These are phyloP conservation scores for Arabidopsis arenosa DNA, from an alignment of 345 rosid genomes.

Conservation along the genomic window DNA sequence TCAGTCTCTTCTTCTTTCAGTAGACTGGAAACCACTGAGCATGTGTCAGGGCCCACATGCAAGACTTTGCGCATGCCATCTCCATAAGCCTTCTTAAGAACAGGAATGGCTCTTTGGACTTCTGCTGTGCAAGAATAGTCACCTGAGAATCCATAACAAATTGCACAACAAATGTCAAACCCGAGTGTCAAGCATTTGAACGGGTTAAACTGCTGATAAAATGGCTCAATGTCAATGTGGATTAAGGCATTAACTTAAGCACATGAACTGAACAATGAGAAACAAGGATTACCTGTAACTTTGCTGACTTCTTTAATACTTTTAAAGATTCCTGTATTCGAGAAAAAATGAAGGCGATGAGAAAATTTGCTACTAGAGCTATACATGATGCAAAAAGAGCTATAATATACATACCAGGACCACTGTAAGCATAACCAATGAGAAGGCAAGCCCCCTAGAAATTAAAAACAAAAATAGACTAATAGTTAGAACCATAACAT, in stretches of 20 bases:
- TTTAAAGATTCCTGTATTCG: slow-evolving; percentile 62
- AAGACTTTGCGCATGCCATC: slow-evolving; percentile 91
- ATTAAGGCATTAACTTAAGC: slow-evolving; percentile 3
- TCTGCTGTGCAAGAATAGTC: slow-evolving; percentile 82
- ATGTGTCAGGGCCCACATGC: slow-evolving; percentile 95
- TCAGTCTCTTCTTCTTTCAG: slow-evolving; percentile 90
- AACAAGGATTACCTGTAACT: slow-evolving; percentile 56
- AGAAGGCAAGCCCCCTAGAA: slow-evolving; percentile 84
- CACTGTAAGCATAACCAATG: slow-evolving; percentile 71
- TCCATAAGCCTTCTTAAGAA: slow-evolving; percentile 83
- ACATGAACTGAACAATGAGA: slow-evolving; percentile 23
- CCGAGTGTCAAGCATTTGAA: neutral
- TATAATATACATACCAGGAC: slow-evolving; percentile 56
- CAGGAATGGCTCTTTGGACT: slow-evolving; percentile 80
- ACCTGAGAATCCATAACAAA: slow-evolving; percentile 50
- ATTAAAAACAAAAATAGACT: neutral
- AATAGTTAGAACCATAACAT: neutral
- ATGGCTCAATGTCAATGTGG: neutral
- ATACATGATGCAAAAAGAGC: neutral
- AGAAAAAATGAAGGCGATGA: neutral
- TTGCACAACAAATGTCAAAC: neutral
- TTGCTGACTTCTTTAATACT: slow-evolving; percentile 57
- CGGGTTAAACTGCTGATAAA: neutral
- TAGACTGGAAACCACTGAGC: slow-evolving; percentile 81
- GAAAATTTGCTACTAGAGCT: neutral